Evolutionary conservation across 106 monocot genomes (phyloP).

Genomic region (Dendrobium officinale): DNA sequence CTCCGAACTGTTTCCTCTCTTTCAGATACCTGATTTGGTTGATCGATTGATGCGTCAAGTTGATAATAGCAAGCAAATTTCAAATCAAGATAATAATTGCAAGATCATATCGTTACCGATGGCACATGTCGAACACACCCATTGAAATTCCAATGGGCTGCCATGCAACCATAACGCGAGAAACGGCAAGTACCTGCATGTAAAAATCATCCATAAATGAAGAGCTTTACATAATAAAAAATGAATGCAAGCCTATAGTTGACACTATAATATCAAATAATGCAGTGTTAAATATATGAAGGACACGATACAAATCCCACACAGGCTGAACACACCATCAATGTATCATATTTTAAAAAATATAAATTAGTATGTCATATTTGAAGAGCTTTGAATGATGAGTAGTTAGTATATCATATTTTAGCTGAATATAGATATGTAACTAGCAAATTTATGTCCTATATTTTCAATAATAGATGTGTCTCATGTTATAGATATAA

Average conservation of each 20-base stretch:
- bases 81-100: background rate
- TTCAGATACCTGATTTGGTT: constrained; percentile 59
- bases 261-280: background rate
- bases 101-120: constrained; percentile 31
- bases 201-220: constrained; percentile 4
- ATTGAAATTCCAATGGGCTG: constrained; percentile 88
- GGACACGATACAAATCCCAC: too few species aligned
- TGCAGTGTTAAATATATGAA: too few species aligned
- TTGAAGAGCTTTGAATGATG: too few species aligned
- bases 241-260: background rate
- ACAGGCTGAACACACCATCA: too few species aligned
- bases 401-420: too few species aligned
- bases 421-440: too few species aligned
- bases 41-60: background rate
- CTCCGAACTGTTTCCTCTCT: constrained; percentile 96
- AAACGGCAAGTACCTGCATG: constrained; percentile 72
- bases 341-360: too few species aligned
- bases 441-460: too few species aligned
- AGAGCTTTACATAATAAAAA: background rate
- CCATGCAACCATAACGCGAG: constrained; percentile 95
- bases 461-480: too few species aligned
- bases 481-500: background rate
- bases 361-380: too few species aligned
- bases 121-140: constrained; percentile 92
- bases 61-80: background rate